These are phyloP conservation scores for Neurospora sp. DNA, from an alignment of 2,329 filamentous ascomycete species.

Conservation along the genomic window DNA sequence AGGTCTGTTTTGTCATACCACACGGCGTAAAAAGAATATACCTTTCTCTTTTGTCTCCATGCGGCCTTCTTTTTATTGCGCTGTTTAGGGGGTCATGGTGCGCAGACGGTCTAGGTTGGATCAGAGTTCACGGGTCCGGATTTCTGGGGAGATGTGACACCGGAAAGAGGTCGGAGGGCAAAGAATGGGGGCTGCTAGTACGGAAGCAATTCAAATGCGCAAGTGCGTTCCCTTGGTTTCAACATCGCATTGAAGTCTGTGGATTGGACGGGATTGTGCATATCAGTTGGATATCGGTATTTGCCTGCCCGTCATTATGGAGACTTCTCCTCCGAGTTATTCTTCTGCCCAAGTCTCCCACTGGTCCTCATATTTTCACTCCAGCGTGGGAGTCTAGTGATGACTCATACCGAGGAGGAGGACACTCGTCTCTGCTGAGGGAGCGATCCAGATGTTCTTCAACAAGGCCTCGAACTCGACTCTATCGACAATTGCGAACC, in stretches of 20 bases:
- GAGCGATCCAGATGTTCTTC: constrained; percentile 17
- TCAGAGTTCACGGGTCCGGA: neutral
- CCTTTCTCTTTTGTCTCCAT: neutral
- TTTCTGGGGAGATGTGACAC: neutral
- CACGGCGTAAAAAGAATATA: neutral
- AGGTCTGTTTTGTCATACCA: neutral
- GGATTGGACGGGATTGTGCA: neutral
- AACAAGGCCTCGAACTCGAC: constrained; percentile 16
- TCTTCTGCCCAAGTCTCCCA: neutral
- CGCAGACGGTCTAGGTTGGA: neutral
- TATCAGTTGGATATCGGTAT: neutral
- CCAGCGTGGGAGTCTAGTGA: constrained; percentile 13
- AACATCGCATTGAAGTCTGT: neutral
- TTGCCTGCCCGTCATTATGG: neutral
- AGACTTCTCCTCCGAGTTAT: neutral
- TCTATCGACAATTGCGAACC: constrained; percentile 21
- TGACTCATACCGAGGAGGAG: constrained; percentile 21
- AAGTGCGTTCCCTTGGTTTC: neutral
- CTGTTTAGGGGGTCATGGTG: neutral
- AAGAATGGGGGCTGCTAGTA: neutral
- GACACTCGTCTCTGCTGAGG: constrained; percentile 19
- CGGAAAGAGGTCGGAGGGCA: neutral
- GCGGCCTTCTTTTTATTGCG: neutral
- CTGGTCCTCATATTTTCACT: neutral
- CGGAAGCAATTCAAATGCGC: neutral